Evolutionary conservation across 176 grass and related monocot species (phyloP).

Genomic region (Oryza longistaminata): DNA sequence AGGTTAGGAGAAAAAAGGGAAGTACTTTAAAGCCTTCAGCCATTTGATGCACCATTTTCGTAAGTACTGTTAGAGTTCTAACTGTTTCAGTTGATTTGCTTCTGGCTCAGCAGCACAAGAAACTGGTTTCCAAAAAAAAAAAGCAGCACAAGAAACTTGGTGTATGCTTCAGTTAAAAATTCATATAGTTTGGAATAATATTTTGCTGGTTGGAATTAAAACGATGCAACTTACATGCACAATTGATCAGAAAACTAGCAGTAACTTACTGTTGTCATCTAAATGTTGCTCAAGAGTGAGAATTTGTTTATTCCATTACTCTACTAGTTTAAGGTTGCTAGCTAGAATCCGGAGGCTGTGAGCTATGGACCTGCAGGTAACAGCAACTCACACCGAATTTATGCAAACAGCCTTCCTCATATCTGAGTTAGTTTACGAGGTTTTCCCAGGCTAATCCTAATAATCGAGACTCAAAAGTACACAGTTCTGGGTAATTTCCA

Average conservation of each 20-base stretch:
- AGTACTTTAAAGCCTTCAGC: not conserved
- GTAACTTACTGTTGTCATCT: not conserved
- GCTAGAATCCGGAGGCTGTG: not conserved
- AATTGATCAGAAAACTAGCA: not conserved
- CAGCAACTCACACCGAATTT: not conserved
- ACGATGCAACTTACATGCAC: not conserved
- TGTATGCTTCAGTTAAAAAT: not conserved
- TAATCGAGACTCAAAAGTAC: not conserved
- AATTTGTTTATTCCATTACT: not conserved
- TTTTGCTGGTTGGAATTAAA: not conserved
- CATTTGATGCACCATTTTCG: not conserved
- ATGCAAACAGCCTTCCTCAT: not conserved
- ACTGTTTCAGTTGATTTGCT: not conserved
- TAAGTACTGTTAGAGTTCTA: constrained; percentile 6
- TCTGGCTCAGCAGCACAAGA: not conserved
- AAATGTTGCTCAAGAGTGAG: not conserved
- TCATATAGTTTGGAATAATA: not conserved
- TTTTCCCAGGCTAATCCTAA: not conserved
- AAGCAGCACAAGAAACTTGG: not conserved
- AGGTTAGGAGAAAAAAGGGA: constrained; percentile 12
- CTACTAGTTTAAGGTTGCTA: not conserved
- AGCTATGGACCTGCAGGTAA: not conserved
- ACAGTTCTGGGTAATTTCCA: not conserved
- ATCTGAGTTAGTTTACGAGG: not conserved
- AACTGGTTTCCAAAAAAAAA: too few relatives aligned